Conservation (phyloP, 2,329 filamentous ascomycete species). For the Parascedosporium putredinis region DNA sequence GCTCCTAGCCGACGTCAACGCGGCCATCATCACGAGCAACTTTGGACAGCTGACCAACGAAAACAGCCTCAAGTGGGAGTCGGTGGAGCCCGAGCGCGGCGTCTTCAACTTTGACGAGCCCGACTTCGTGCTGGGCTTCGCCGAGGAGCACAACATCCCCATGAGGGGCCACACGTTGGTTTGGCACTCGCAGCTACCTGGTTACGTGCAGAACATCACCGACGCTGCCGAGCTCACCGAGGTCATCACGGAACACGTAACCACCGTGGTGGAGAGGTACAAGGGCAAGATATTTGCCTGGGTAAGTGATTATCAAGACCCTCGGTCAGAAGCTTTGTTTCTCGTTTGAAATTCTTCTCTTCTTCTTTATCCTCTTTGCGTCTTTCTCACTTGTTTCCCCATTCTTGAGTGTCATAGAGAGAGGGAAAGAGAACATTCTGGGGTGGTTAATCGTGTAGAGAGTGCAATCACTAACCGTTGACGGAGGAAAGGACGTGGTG, state of each 20-base stretch:
- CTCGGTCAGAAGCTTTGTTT: too few species aligned
- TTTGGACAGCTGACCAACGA: constrained; percentile 58
- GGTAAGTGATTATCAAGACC: too few species aligned
- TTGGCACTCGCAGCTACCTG: constrained; percentile 51
- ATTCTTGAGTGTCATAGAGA: too few species aligned
- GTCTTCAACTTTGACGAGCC: constrained; percentile 45
- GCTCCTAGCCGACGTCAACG: constrained; percentile 39
- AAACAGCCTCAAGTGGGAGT: constrained; percentile 64
- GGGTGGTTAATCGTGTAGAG: neutral
- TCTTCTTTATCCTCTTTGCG: neutral
- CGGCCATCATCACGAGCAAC: constrained; percentile 37
- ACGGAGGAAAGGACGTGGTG: constrained; percentile 37
- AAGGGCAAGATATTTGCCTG: constrained; percentile 54
- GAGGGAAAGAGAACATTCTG: too few species aligned
- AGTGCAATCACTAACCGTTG: neutral
- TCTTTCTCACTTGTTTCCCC: neutral
- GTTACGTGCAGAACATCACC: constrained; percentile 47
- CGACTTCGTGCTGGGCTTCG: constrained; percentile 51
- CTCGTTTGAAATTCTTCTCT: too few species aligned
- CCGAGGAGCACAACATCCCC: constrained; percentile 41
- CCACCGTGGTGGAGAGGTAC: constrained; percentile 45
- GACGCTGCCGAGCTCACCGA: constrained; percentile 39
- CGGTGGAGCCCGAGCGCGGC: constrained; percentile 36
- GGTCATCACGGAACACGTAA: constrained; percentile 51
- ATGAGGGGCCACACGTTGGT: constrained; percentile 57